Evolutionary conservation across 2,329 filamentous ascomycete species (phyloP), one percentile per base, ranked within the genome.

Genomic region (Lecanicillium sp.): DNA sequence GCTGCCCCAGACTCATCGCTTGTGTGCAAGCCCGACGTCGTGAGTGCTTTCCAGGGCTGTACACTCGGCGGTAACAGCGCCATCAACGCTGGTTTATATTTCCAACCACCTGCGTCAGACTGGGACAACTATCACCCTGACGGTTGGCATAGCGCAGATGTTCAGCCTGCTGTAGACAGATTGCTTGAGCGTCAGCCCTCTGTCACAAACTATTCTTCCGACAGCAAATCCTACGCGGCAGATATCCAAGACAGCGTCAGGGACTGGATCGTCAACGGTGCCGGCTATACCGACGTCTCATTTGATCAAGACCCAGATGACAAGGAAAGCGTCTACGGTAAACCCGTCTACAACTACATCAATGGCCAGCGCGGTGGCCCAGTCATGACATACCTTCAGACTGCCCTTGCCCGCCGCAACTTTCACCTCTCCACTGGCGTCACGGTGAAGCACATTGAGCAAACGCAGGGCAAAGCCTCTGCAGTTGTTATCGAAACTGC

Each of bases 71-170:
- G 71, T 8, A 65, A 62, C 41, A 70, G 65, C 33, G 69, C 71
- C 9, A 70, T 75, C 52, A 75, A 75, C 40, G 71, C 70, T 5
- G 70, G 70, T 8, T 50, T 74, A 2, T 73, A 64, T 50, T 72
- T 73, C 43, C 63, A 73, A 43, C 70, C 71, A 5, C 70, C 70
- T 1, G 63, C 66, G 2, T 67, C 65, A 2, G 71, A 75, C 44
- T 74, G 66, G 59, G 67, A 74, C 46, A 51, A 60, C 7, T 72
- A 69, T 35, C 65, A 67, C 37, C 68, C 68, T 0, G 43, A 52
- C 0, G 67, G 65, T 12, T 75, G 71, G 71, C 72, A 71, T 49
- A 67, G 62, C 32, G 51, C 49, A 2, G 70, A 74, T 42, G 64
- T 76, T 45, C 46, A 60, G 31, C 49, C 48, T n/a, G 67, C 71